Evolutionary conservation across 768 basidiomycete species (phyloP), one percentile per base, ranked within the genome.

Genomic region (Butyriboletus loyo): DNA sequence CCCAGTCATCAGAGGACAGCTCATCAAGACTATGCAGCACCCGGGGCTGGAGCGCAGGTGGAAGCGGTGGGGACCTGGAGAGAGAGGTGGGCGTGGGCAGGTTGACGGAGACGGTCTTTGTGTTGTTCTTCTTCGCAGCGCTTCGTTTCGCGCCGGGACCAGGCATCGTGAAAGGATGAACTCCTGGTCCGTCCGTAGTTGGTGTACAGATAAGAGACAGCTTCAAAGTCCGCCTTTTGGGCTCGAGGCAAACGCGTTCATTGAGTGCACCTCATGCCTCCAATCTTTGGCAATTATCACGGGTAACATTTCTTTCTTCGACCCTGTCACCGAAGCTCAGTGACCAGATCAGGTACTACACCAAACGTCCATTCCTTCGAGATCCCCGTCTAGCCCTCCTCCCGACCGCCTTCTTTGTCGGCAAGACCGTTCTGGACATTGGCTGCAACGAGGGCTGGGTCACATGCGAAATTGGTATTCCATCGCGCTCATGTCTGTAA

Each of bases 371-470:
- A 0, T 75, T 73, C 21, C 61, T 75, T 1, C 70, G 70, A 31
- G 89, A 94, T 65, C 77, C 81, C 0, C 81, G 93, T 15, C 76
- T 96, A 2, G 73, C 77, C 1, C 70, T 85, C 17, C 71, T 96
- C 2, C 84, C 85, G 0, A 36, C 67, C 4, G 58, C 67, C 1
- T 71, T 87, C 31, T 84, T 93, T 59, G 25, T 53, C 4, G 77
- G 69, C 14, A 80, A 81, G 52, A 72, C 75, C 42, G 85, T 94
- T 3, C 76, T 96, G 11, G 92, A 96, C 68, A 71, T 95, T 0
- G 92, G 92, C 1, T 91, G 89, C 65, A 96, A 95, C 66, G 85
- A 90, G 62, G 92, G 92, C 8, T 82, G 80, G 77, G 84, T 95
- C 32, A 86, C 89, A 1, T 87, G 87, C 64, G 89, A 94, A 66